A percentile compares a stretch with the other conserved stretches of the same genome.
phyloP scores from a whole-genome alignment of 768 basidiomycete genomes.

The Sarcodon aspratus region DNA sequence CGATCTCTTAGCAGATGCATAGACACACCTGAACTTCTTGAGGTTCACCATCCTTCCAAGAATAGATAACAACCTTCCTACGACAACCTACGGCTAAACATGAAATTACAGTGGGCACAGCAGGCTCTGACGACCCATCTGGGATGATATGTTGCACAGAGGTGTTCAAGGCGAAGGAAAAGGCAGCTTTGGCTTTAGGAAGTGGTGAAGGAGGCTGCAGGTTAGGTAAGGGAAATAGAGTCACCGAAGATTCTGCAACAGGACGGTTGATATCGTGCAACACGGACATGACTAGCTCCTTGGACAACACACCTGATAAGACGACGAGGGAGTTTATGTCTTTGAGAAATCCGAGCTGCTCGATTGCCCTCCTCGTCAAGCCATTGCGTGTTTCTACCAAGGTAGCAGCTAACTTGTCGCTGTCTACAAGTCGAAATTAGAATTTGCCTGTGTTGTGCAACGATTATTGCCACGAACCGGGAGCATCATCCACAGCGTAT shows the following conservation, averaged over 20 bases:
- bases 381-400: constrained; percentile 57
- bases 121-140: constrained; percentile 12
- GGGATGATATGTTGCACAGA: constrained; percentile 34
- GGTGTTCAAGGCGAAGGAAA: constrained; percentile 72
- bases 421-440: constrained; percentile 12
- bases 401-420: constrained; percentile 21
- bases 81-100: constrained; percentile 77
- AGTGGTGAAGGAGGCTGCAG: constrained; percentile 64
- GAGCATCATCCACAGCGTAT: constrained; percentile 31
- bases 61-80: constrained; percentile 74
- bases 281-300: not conserved
- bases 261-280: not conserved
- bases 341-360: constrained; percentile 78
- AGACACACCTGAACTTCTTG: constrained; percentile 53
- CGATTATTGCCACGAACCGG: constrained; percentile 18
- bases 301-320: constrained; percentile 54
- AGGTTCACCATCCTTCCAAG: constrained; percentile 78
- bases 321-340: constrained; percentile 80
- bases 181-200: constrained; percentile 65
- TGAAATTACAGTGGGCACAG: constrained; percentile 62
- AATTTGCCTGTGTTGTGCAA: not conserved
- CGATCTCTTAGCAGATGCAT: not conserved
- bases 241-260: constrained; percentile 53
- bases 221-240: constrained; percentile 66
- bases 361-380: constrained; percentile 61